A percentile compares a stretch with the other conserved stretches of the same genome.
Evolutionary conservation across 2,329 filamentous ascomycete species (phyloP).

Genomic region (Curvularia lunata): DNA sequence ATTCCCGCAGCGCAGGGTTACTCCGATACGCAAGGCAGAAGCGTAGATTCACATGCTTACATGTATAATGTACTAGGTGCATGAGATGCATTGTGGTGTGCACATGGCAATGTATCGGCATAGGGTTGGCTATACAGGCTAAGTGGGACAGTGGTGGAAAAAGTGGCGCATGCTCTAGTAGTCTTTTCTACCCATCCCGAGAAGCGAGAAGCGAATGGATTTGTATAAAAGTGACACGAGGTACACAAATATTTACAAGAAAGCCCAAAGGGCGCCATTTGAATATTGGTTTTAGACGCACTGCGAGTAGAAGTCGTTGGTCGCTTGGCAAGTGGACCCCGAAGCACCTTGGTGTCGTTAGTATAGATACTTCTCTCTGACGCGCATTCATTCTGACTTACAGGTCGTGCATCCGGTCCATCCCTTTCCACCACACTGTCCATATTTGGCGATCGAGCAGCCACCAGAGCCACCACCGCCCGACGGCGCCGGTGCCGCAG

Average conservation of each 20-base stretch:
- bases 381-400: background rate
- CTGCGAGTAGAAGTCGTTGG: constrained; percentile 12
- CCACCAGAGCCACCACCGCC: constrained; percentile 10
- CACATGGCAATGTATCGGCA: too few species aligned
- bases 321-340: constrained; percentile 10
- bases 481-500: constrained; percentile 22
- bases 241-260: constrained; percentile 3
- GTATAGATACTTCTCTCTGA: background rate
- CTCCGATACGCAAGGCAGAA: too few species aligned
- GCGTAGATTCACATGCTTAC: too few species aligned
- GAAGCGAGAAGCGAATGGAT: constrained; percentile 4
- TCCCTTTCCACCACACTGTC: constrained; percentile 43
- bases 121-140: too few species aligned
- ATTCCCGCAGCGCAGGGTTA: too few species aligned
- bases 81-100: too few species aligned
- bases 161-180: too few species aligned
- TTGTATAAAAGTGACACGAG: background rate
- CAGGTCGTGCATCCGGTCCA: constrained; percentile 14
- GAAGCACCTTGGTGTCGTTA: constrained; percentile 11
- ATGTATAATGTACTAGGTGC: too few species aligned
- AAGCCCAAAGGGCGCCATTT: background rate
- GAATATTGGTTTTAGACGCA: constrained; percentile 1
- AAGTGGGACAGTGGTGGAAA: too few species aligned
- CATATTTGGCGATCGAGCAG: constrained; percentile 32
- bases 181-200: background rate